Conservation (phyloP, 1,284 basidiomycete genomes). For the Ceratobasidium theobromae region DNA sequence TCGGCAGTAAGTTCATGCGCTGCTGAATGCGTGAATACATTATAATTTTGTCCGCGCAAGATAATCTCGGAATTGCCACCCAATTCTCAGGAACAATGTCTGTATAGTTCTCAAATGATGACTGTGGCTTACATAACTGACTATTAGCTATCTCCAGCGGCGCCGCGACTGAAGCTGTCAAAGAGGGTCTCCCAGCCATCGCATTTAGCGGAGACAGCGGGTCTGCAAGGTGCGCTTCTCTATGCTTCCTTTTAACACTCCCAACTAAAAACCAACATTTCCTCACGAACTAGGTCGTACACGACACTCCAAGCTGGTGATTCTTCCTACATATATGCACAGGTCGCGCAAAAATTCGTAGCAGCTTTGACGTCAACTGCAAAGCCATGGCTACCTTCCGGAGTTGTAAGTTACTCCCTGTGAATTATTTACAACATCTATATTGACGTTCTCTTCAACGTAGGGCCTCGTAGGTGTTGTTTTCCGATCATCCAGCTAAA, state of each 20-base stretch:
- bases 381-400: slow-evolving; percentile 47
- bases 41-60: slow-evolving; percentile 40
- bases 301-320: slow-evolving; percentile 48
- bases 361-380: slow-evolving; percentile 44
- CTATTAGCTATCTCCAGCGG: slow-evolving; percentile 41
- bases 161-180: slow-evolving; percentile 51
- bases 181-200: slow-evolving; percentile 52
- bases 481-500: not conserved
- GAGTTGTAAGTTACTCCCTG: slow-evolving; percentile 40
- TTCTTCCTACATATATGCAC: slow-evolving; percentile 40
- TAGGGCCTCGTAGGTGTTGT: slow-evolving; percentile 14
- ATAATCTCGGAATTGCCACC: slow-evolving; percentile 46
- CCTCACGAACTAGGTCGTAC: slow-evolving; percentile 46
- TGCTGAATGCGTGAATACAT: not conserved
- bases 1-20: slow-evolving; percentile 47
- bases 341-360: slow-evolving; percentile 49
- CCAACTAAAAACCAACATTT: not conserved
- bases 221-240: slow-evolving; percentile 9
- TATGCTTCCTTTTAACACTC: not conserved
- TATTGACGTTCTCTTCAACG: not conserved
- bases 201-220: slow-evolving; percentile 52
- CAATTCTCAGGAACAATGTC: slow-evolving; percentile 54
- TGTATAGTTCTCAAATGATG: slow-evolving; percentile 33
- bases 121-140: not conserved
- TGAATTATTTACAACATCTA: not conserved